A percentile compares a stretch with the other conserved stretches of the same genome.
Conservation (phyloP, 2,329 filamentous ascomycete species). For the Scleromitrula shiraiana region DNA sequence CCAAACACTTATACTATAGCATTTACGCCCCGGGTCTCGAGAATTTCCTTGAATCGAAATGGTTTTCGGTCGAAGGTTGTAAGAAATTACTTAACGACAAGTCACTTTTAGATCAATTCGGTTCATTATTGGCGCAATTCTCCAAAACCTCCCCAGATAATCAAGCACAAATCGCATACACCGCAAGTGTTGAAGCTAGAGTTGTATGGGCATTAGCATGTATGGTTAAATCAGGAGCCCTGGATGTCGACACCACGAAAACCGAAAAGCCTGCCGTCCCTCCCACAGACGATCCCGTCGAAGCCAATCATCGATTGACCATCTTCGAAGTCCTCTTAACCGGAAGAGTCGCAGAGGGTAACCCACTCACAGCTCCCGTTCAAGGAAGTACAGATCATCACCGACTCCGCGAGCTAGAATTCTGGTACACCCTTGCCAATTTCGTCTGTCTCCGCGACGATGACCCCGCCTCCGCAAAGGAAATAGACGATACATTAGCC, state of each 20-base stretch:
- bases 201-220: slow-evolving; percentile 53
- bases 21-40: slow-evolving; percentile 70
- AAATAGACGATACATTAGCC: slow-evolving; percentile 57
- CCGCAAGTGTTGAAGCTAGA: slow-evolving; percentile 47
- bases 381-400: slow-evolving; percentile 44
- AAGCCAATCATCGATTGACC: slow-evolving; percentile 62
- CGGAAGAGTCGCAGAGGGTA: slow-evolving; percentile 55
- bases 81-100: slow-evolving; percentile 42
- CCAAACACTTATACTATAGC: slow-evolving; percentile 63
- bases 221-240: slow-evolving; percentile 29
- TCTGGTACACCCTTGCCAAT: slow-evolving; percentile 73
- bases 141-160: slow-evolving; percentile 40
- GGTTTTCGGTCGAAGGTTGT: slow-evolving; percentile 55
- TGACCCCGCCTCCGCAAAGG: slow-evolving; percentile 44
- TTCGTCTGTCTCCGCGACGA: slow-evolving; percentile 61
- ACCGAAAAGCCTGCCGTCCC: slow-evolving; percentile 35
- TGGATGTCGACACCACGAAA: slow-evolving; percentile 27
- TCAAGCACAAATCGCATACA: slow-evolving; percentile 43
- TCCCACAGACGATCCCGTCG: slow-evolving; percentile 49
- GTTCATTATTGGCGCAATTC: slow-evolving; percentile 52
- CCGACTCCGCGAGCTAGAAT: slow-evolving; percentile 59
- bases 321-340: slow-evolving; percentile 72
- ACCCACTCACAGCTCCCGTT: slow-evolving; percentile 46
- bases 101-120: slow-evolving; percentile 57
- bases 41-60: slow-evolving; percentile 71